phyloP scores from a whole-genome alignment of 805 yeast species.

The Wickerhamomyces sydowiorum region DNA sequence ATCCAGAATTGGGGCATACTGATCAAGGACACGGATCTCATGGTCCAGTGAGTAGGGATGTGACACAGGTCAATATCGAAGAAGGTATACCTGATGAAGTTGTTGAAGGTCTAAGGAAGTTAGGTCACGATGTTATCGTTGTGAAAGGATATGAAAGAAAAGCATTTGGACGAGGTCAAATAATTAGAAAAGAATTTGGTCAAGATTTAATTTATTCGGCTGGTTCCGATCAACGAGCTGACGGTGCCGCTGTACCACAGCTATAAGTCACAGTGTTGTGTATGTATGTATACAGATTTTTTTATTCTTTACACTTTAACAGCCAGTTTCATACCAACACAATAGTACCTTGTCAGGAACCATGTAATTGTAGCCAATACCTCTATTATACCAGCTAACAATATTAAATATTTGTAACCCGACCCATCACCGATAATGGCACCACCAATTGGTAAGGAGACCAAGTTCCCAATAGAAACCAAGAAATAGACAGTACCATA shows the following conservation, averaged over 20 bases:
- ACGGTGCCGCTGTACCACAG: constrained; percentile 64
- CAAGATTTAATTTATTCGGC: constrained; percentile 51
- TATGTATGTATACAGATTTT: neutral
- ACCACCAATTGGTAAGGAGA: constrained; percentile 46
- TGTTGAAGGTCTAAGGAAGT: constrained; percentile 34
- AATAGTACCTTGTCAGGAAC: constrained; percentile 9
- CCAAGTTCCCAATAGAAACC: constrained; percentile 39
- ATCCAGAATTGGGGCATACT: constrained; percentile 32
- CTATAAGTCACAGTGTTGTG: constrained; percentile 26
- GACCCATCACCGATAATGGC: constrained; percentile 34
- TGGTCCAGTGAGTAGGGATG: constrained; percentile 57
- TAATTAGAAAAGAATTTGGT: constrained; percentile 46
- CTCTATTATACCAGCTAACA: constrained; percentile 26
- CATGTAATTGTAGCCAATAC: constrained; percentile 7
- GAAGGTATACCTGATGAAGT: constrained; percentile 50
- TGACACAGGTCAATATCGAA: constrained; percentile 57
- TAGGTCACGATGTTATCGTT: constrained; percentile 55
- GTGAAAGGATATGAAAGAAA: constrained; percentile 37
- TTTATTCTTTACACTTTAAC: neutral
- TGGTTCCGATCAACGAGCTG: constrained; percentile 82
- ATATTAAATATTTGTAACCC: constrained; percentile 36
- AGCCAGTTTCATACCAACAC: neutral
- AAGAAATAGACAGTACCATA: constrained; percentile 60
- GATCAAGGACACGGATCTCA: constrained; percentile 56
- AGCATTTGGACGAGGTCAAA: constrained; percentile 67